These are phyloP conservation scores for cucumber (Cucumis sativus) DNA, from an alignment of 306 rosid species.

Conservation along the genomic window Cucumber_9930_V3 NC_026655.2:23912001-23912500, in stretches of 20 bases:
- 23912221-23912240: background rate
- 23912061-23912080: too few species aligned
- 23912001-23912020: too few species aligned
- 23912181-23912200: background rate
- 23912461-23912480: slow-evolving; percentile 14
- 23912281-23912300: background rate
- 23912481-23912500: slow-evolving; percentile 25
- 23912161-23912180: background rate
- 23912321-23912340: background rate
- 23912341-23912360: background rate
- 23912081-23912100: too few species aligned
- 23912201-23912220: background rate
- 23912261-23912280: background rate
- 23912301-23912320: background rate
- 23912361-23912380: background rate
- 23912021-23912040: too few species aligned
- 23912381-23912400: slow-evolving; percentile 10
- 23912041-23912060: too few species aligned
- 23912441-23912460: slow-evolving; percentile 35
- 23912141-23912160: background rate
- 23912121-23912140: too few species aligned
- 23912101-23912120: too few species aligned
- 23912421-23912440: slow-evolving; percentile 14
- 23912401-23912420: background rate
- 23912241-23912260: background rate